A percentile compares a stretch with the other conserved stretches of the same genome.
Evolutionary conservation across 345 rosid genomes (phyloP).

Genomic region (Brassica juncea): DNA sequence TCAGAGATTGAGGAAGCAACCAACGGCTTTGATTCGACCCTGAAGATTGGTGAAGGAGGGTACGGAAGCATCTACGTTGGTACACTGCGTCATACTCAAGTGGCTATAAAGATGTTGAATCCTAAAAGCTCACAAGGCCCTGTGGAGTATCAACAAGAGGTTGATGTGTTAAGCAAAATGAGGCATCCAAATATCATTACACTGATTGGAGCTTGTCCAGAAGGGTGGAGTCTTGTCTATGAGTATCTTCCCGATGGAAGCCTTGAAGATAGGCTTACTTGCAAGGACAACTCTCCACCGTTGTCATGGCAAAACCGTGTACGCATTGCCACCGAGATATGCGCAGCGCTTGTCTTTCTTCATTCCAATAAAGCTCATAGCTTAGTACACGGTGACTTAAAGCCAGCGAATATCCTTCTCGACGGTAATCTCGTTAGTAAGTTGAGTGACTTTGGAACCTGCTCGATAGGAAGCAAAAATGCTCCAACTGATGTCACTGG

Average conservation of each 20-base stretch:
- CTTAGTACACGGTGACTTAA: slow-evolving; percentile 86
- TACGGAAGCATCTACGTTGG: slow-evolving; percentile 85
- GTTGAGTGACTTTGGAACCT: slow-evolving; percentile 85
- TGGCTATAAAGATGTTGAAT: slow-evolving; percentile 72
- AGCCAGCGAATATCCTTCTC: slow-evolving; percentile 85
- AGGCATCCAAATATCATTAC: slow-evolving; percentile 91
- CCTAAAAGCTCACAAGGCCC: slow-evolving; percentile 79
- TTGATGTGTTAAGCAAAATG: slow-evolving; percentile 75
- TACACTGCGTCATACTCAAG: slow-evolving; percentile 58
- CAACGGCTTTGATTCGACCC: slow-evolving; percentile 56
- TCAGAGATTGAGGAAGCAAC: slow-evolving; percentile 79
- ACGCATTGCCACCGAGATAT: slow-evolving; percentile 75
- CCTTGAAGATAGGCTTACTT: slow-evolving; percentile 87
- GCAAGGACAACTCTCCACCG: slow-evolving; percentile 74
- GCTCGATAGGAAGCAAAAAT: slow-evolving; percentile 50
- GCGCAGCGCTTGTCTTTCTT: slow-evolving; percentile 82
- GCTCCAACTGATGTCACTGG: slow-evolving; percentile 70
- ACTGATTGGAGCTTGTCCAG: slow-evolving; percentile 88
- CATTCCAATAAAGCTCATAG: slow-evolving; percentile 79
- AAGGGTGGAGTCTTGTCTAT: slow-evolving; percentile 74
- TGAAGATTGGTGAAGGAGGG: slow-evolving; percentile 92
- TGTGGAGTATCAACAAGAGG: slow-evolving; percentile 88
- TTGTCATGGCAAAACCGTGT: slow-evolving; percentile 88
- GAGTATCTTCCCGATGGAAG: slow-evolving; percentile 90
- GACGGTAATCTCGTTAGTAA: slow-evolving; percentile 76